phyloP scores from a whole-genome alignment of 1,284 basidiomycete genomes.

The Takashimella koratensis region DNA sequence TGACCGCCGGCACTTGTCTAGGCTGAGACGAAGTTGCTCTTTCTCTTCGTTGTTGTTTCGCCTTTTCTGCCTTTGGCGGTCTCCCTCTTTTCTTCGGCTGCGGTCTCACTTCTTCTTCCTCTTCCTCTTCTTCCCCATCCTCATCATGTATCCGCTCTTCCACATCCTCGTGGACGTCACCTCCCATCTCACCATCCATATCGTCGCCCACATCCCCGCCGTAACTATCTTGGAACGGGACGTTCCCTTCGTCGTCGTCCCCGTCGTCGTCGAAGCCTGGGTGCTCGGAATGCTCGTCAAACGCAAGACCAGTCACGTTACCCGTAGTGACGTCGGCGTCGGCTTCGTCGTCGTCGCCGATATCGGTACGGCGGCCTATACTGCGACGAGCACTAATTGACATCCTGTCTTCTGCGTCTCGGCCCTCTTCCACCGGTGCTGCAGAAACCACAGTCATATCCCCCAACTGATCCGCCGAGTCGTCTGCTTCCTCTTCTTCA shows the following conservation, averaged over 20 bases:
- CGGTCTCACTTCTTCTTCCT: slow-evolving; percentile 4
- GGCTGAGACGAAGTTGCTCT: not conserved
- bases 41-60: slow-evolving; percentile 7
- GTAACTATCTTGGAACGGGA: no score
- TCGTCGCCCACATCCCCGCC: slow-evolving; percentile 6
- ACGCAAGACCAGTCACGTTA: not conserved
- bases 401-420: not conserved
- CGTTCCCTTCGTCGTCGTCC: slow-evolving; percentile 23
- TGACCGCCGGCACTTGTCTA: not conserved
- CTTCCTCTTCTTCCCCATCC: slow-evolving; percentile 5
- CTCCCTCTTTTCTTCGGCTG: slow-evolving; percentile 6
- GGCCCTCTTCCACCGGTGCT: not conserved
- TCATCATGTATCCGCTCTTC: slow-evolving; percentile 12
- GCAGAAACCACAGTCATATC: not conserved
- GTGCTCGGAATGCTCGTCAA: slow-evolving; percentile 4
- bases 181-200: slow-evolving; percentile 7
- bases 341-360: slow-evolving; percentile 23
- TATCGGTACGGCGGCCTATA: slow-evolving; percentile 18
- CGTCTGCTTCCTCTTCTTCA: not conserved
- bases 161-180: not conserved
- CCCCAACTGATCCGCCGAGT: not conserved
- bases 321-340: slow-evolving; percentile 3
- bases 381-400: not conserved
- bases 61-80: slow-evolving; percentile 7
- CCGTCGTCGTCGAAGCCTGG: slow-evolving; percentile 12